Evolutionary conservation across 768 basidiomycete species (phyloP).

Genomic region (Phlebiopsis gigantea): DNA sequence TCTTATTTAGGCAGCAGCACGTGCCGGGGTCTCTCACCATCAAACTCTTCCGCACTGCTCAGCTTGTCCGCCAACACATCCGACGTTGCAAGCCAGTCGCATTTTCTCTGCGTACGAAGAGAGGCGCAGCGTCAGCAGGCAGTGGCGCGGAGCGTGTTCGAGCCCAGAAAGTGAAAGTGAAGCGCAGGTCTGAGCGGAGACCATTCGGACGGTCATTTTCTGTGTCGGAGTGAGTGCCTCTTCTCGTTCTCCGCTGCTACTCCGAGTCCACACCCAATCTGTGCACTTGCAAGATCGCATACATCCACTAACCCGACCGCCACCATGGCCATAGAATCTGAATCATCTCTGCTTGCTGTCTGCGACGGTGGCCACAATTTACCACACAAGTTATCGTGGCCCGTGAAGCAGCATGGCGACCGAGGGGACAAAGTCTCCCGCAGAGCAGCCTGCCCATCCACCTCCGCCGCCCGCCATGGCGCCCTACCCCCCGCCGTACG

Average conservation of each 20-base stretch:
- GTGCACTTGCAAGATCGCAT: background rate
- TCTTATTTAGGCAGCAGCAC: background rate
- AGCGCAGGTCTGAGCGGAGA: slow-evolving; percentile 27
- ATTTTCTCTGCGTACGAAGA: background rate
- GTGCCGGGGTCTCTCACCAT: slow-evolving; percentile 11
- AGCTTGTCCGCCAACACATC: slow-evolving; percentile 12
- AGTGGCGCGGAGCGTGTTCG: background rate
- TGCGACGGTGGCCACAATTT: background rate
- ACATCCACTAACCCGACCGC: slow-evolving; percentile 6
- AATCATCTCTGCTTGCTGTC: background rate
- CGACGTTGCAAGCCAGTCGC: background rate
- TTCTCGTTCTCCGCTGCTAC: slow-evolving; percentile 21
- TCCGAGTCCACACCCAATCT: background rate
- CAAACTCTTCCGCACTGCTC: slow-evolving; percentile 13
- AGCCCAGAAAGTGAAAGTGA: slow-evolving; percentile 4
- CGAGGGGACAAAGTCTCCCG: slow-evolving; percentile 18
- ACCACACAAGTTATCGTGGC: background rate
- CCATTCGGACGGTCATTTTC: slow-evolving; percentile 25
- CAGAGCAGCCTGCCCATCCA: slow-evolving; percentile 11
- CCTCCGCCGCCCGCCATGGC: slow-evolving; percentile 6
- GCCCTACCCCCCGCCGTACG: slow-evolving; percentile 21
- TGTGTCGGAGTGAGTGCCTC: slow-evolving; percentile 28
- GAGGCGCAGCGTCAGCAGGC: background rate
- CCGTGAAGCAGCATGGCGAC: slow-evolving; percentile 15
- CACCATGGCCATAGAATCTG: slow-evolving; percentile 15